Base-by-base conservation (phyloP, 2,329 filamentous ascomycete species). In the Aureobasidium sp. region DNA sequence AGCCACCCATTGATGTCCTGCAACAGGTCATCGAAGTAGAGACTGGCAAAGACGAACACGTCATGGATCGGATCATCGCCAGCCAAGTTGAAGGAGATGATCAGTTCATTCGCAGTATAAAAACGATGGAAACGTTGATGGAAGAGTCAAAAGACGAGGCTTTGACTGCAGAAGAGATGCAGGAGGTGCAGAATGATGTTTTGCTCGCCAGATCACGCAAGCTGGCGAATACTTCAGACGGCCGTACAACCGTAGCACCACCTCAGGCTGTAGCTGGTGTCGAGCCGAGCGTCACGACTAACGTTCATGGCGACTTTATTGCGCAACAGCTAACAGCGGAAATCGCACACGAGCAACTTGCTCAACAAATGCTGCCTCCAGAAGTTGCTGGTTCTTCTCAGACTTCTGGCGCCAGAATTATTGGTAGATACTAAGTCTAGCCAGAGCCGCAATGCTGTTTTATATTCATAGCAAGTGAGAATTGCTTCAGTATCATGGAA, bases 11-110 rank as follows among this genome's bases (percentile, higher is more conserved):
- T 50, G 64, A 76, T 0, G 71, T 81, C 1, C 56, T 66, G 5
- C 74, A 79, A 42, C 63, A 79, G 38, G 74, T 83, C 44, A 64
- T 87, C 1, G 34, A 59, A 2, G 63, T 66, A 0, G 67, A 71
- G 8, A 56, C 71, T 1, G 84, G 83, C 4, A 84, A 83, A 59
- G 81, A 85, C 61, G 69, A 71, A 5, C 57, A 68, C 2, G 79
- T 84, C 3, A 66, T 85, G 37, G 89, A 94, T 62, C 57, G 35
- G 1, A 74, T 88, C 16, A 69, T 90, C 6, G 75, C 79, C 55
- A 68, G 66, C 7, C 63, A 82, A 3, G 66, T 79, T 5, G 45
- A 14, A 12, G 69, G 70, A 41, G 56, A 69, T 6, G 61, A 66
- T 10, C 55, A 84, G 0, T 88, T 89, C 59, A 66, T 69, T 19